Base-by-base conservation (phyloP, 768 basidiomycete genomes). In the Mycena filopes region DNA sequence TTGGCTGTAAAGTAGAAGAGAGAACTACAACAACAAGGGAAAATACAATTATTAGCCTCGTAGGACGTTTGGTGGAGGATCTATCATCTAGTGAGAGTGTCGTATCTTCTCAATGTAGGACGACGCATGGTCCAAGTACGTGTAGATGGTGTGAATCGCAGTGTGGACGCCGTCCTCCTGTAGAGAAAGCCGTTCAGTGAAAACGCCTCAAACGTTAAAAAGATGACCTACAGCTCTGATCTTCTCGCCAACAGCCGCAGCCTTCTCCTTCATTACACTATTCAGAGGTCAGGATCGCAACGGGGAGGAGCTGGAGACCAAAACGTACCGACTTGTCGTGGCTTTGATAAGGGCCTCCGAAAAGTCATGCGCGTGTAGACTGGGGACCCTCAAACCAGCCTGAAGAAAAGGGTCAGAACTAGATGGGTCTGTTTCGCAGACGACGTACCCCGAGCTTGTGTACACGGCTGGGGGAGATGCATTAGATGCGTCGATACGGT, bases 251-350 rank as follows among this genome's bases (percentile, higher is more conserved):
- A 81, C 74, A 31, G 77, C 72, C 5, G 81, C 80, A 7, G 89
- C 88, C 65, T 84, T 88, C 75, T 89, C 87, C 61, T 83, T 87
- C 86, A 90, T 89, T 43, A 82, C 74, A 7, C 83, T 86, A 66
- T 3, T 47, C 38, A 28, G 21, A 6, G 38, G 55, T 48, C 31
- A 49, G n/a, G 28, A 48, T n/a, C 29, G 38, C 20, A 6, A 56
- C 4, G 18, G 6, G 0, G 2, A 16, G n/a, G 42, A 31, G 18
- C n/a, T n/a, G 57, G 20, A 42, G 13, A 25, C n/a, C 18, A 43
- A n/a, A n/a, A 36, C 83, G 66, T 66, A 87, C 86, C 77, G 72
- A 65, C 82, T 81, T 4, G 80, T 84, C 0, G 89, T 89, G 2
- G 86, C 89, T 60, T 80, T 83, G 11, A 73, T 81, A 60, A 91